A percentile compares a stretch with the other conserved stretches of the same genome.
Conservation (phyloP, 768 basidiomycete genomes). For the Pisolithus tinctorius region DNA sequence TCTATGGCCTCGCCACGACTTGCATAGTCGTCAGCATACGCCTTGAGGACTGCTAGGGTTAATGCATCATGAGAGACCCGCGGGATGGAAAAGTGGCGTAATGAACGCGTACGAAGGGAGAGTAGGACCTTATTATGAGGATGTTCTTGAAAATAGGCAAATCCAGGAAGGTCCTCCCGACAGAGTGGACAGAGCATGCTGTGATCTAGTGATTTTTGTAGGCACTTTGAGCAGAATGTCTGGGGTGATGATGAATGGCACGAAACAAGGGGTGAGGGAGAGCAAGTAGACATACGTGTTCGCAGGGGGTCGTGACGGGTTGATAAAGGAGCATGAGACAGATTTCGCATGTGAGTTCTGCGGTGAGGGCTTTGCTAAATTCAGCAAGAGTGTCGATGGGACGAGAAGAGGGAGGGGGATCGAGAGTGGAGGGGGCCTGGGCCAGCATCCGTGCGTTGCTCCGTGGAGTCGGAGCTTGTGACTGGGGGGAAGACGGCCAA, state of each 20-base stretch:
- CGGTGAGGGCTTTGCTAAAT: slow-evolving; percentile 54
- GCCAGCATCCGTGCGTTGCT: slow-evolving; percentile 1
- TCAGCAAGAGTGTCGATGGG: slow-evolving; percentile 24
- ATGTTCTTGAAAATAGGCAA: slow-evolving; percentile 75
- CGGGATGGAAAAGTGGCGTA: slow-evolving; percentile 5
- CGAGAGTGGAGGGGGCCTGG: slow-evolving; percentile 8
- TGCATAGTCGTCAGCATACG: slow-evolving; percentile 61
- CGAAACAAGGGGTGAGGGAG: slow-evolving; percentile 3
- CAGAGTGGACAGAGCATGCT: slow-evolving; percentile 79
- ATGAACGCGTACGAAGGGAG: slow-evolving; percentile 49
- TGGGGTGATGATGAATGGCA: slow-evolving; percentile 24
- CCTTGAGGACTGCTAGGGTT: slow-evolving; percentile 47
- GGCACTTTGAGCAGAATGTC: slow-evolving; percentile 89
- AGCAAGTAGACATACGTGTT: slow-evolving; percentile 60
- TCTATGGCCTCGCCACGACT: slow-evolving; percentile 59
- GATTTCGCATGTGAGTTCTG: slow-evolving; percentile 84
- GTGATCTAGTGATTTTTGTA: slow-evolving; percentile 89
- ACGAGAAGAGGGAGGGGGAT: slow-evolving; percentile 18
- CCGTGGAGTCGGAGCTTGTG: slow-evolving; percentile 11
- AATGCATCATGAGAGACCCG: slow-evolving; percentile 3
- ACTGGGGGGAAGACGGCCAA: slow-evolving; percentile 7
- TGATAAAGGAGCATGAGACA: slow-evolving; percentile 80
- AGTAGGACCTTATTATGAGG: slow-evolving; percentile 65
- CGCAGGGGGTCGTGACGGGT: slow-evolving; percentile 90
- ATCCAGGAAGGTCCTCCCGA: slow-evolving; percentile 67